Base-by-base conservation (phyloP, 202 grass and related monocot species). In the Hordeum pubiflorum region DNA sequence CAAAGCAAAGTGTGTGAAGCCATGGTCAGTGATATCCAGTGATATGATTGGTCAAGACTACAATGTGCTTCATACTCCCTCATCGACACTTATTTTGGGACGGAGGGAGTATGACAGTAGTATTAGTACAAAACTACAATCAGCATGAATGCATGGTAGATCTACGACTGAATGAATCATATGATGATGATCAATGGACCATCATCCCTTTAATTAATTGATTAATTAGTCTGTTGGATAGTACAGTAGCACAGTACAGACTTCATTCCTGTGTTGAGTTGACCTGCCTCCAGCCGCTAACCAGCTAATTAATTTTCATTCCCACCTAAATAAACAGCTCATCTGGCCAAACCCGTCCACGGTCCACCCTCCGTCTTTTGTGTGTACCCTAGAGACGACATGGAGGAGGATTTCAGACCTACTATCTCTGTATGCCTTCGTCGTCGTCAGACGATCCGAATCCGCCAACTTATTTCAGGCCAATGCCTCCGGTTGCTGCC, bases 401-500 rank as follows among this genome's bases (percentile, higher is more conserved):
- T 43, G 1, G 5, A 27, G 17, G 34, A 68, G 10, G 21, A 6
- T 41, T 9, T 61, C 9, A 14, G 23, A 81, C 41, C 72, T 58
- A 27, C 64, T 48, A 11, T 76, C 56, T 31, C 36, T 8, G 12
- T 34, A 39, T 36, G 31, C 31, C 31, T 32, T 17, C 5, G 1
- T 46, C 4, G 12, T 38, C 36, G 38, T 46, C 12, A 2, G 5
- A 50, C 14, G 46, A 17, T 7, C 36, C 10, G 24, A 69, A 11
- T 23, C 8, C 24, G 17, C 48, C 75, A 18, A 50, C 52, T 84
- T 63, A 78, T 83, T 75, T 46, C 68, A 86, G 68, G 34, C 69
- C 56, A 86, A 33, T 67, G 54, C 7, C 36, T 37, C 46, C 46
- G 46, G 46, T 50, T 50, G 46, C 46, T 50, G 17, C 5, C 1